These are phyloP conservation scores for Hymenoscyphus scutula DNA, from an alignment of 2,329 filamentous ascomycete genomes.

Conservation along the genomic window DNA sequence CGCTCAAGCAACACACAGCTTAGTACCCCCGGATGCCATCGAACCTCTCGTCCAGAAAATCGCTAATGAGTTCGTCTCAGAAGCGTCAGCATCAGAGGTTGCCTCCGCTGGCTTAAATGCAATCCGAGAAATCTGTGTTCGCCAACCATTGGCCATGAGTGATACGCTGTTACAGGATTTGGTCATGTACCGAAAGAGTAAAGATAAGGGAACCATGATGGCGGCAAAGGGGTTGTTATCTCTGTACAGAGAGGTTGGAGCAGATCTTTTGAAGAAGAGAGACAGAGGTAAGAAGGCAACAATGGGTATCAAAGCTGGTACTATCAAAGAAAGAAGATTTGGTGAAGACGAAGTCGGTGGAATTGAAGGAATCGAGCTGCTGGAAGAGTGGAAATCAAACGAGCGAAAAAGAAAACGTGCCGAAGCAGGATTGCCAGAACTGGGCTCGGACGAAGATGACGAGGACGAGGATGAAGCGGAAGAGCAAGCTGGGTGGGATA, in stretches of 20 bases:
- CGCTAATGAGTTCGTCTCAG: conserved; percentile 96
- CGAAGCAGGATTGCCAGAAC: conserved; percentile 66
- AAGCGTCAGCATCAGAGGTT: conserved; percentile 87
- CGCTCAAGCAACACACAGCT: conserved; percentile 84
- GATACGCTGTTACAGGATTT: conserved; percentile 94
- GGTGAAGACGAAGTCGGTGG: conserved; percentile 77
- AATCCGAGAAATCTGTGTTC: conserved; percentile 88
- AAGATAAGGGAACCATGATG: conserved; percentile 99
- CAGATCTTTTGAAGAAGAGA: conserved; percentile 82
- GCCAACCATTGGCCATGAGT: conserved; percentile 94
- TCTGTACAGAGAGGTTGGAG: conserved; percentile 86
- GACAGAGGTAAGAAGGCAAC: conserved; percentile 90
- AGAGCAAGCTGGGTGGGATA: conserved; percentile 30
- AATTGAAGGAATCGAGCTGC: conserved; percentile 87
- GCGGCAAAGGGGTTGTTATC: conserved; percentile 88
- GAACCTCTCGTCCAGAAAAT: conserved; percentile 93
- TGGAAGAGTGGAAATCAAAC: conserved; percentile 92
- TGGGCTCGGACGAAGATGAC: conserved; percentile 58
- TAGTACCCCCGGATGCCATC: conserved; percentile 88
- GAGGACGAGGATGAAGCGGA: conserved; percentile 52
- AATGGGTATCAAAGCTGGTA: conserved; percentile 74
- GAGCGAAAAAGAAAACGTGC: conserved; percentile 71
- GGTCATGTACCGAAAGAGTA: conserved; percentile 93
- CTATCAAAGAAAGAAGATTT: conserved; percentile 73
- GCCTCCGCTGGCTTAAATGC: conserved; percentile 89